Conservation (phyloP, 495 filamentous ascomycete species). For the Neurospora sp. region DNA sequence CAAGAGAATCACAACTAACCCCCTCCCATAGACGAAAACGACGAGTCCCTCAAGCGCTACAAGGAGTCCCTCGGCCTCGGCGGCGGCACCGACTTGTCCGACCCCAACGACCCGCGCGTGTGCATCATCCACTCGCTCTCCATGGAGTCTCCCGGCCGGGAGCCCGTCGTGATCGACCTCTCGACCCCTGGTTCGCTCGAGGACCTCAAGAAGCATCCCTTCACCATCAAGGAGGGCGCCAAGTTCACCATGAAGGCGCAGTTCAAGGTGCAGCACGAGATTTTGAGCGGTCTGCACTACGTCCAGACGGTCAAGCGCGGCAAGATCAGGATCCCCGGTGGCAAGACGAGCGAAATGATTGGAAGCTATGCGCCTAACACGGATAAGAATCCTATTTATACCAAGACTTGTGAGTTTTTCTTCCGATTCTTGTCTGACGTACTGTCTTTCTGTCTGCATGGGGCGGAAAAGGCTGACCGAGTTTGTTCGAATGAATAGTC, state of each 20-base stretch:
- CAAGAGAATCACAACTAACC: slow-evolving; percentile 7
- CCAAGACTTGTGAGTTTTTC: slow-evolving; percentile 72
- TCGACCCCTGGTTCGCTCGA: slow-evolving; percentile 51
- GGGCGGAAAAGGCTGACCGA: neutral
- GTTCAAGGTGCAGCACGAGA: slow-evolving; percentile 93
- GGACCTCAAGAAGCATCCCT: slow-evolving; percentile 73
- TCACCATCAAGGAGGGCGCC: slow-evolving; percentile 92
- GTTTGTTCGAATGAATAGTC: slow-evolving; percentile 42
- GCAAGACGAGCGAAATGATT: slow-evolving; percentile 95
- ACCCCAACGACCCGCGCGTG: slow-evolving; percentile 69
- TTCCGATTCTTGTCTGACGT: neutral
- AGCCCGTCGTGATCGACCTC: slow-evolving; percentile 80
- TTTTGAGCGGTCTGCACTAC: slow-evolving; percentile 89
- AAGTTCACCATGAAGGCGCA: slow-evolving; percentile 84
- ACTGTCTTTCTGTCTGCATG: no score
- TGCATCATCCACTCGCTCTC: slow-evolving; percentile 87
- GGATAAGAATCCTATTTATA: slow-evolving; percentile 67
- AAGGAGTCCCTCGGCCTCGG: slow-evolving; percentile 90
- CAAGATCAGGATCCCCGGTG: slow-evolving; percentile 55
- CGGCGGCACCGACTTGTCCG: slow-evolving; percentile 44
- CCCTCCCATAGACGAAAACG: slow-evolving; percentile 45
- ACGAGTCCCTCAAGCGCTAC: slow-evolving; percentile 93
- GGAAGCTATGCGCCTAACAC: slow-evolving; percentile 90
- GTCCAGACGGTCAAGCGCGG: slow-evolving; percentile 85
- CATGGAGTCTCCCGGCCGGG: slow-evolving; percentile 67